Conservation (phyloP, 148 eudicot species). For the Chenopodium album region DNA sequence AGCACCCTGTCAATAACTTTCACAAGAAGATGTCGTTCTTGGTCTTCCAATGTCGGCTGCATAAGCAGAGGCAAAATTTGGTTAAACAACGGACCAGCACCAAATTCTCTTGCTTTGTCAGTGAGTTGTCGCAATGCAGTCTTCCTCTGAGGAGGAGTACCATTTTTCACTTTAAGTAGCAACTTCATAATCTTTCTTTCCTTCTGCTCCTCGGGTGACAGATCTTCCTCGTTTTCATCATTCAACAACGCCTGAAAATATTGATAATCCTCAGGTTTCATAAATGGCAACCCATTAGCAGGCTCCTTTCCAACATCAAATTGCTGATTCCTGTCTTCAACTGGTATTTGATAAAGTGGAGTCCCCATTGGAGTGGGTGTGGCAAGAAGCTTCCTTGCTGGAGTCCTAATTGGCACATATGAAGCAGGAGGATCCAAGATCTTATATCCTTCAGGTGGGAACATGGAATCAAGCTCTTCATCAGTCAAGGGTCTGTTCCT, state of each 20-base stretch:
- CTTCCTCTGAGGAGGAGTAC: conserved; percentile 96
- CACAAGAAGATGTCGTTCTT: conserved; percentile 92
- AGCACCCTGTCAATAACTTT: conserved; percentile 94
- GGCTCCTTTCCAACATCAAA: conserved; percentile 86
- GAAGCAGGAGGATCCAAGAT: conserved; percentile 90
- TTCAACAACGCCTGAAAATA: conserved; percentile 69
- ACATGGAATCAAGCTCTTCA: conserved; percentile 94
- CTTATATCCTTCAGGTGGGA: conserved; percentile 86
- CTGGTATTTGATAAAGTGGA: conserved; percentile 79
- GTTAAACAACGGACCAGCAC: conserved; percentile 91
- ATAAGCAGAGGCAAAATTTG: conserved; percentile 87
- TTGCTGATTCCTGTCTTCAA: conserved; percentile 82
- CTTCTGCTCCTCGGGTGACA: conserved; percentile 88
- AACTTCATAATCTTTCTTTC: conserved; percentile 93
- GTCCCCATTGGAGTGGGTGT: conserved; percentile 89
- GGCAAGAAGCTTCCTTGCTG: conserved; percentile 96
- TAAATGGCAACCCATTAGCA: conserved; percentile 78
- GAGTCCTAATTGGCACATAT: conserved; percentile 89
- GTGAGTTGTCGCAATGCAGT: conserved; percentile 92
- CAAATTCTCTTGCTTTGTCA: conserved; percentile 92
- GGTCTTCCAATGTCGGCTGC: conserved; percentile 97
- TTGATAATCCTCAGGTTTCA: conserved; percentile 93
- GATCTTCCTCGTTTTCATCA: conserved; percentile 82
- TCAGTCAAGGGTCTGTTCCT: conserved; percentile 90
- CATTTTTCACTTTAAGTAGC: conserved; percentile 89